phyloP scores from a whole-genome alignment of 2,329 filamentous ascomycete species.

The Pestalotiopsis sp. region DNA sequence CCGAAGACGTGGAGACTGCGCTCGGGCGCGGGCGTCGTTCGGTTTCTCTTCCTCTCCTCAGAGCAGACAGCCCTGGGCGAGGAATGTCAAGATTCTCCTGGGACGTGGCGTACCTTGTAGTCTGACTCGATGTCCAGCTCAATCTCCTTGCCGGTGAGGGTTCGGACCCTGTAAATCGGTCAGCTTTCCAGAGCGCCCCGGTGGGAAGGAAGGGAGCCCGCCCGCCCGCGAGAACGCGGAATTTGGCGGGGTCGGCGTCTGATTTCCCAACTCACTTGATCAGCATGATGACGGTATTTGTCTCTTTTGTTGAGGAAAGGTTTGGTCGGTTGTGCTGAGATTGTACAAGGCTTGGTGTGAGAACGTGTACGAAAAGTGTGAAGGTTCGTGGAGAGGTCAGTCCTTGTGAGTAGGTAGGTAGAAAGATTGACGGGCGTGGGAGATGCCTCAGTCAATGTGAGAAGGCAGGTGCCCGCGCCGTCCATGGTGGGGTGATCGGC shows the following conservation, averaged over 20 bases:
- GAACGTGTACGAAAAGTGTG: background rate
- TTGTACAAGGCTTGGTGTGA: background rate
- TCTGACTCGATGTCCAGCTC: conserved; percentile 95
- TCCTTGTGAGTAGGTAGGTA: background rate
- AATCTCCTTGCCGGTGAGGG: conserved; percentile 97
- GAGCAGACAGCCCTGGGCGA: too few relatives aligned
- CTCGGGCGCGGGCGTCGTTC: too few relatives aligned
- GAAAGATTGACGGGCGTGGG: background rate
- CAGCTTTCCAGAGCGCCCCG: conserved; percentile 11
- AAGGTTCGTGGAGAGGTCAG: background rate
- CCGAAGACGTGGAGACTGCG: too few relatives aligned
- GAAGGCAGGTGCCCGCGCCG: background rate
- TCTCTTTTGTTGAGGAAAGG: background rate
- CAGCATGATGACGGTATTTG: conserved; percentile 38
- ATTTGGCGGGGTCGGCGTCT: conserved; percentile 1
- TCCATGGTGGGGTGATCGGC: conserved; percentile 14
- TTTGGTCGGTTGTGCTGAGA: background rate
- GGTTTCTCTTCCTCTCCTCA: too few relatives aligned
- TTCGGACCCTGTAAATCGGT: conserved; percentile 74
- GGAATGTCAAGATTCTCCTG: background rate
- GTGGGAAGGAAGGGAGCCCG: conserved; percentile 4
- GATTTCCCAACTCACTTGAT: conserved; percentile 51
- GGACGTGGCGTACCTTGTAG: conserved; percentile 72
- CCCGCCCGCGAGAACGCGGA: background rate
- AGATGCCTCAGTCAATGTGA: background rate